Base-by-base conservation (phyloP, 2,329 filamentous ascomycete genomes). In the Fusarium hainanense region DNA sequence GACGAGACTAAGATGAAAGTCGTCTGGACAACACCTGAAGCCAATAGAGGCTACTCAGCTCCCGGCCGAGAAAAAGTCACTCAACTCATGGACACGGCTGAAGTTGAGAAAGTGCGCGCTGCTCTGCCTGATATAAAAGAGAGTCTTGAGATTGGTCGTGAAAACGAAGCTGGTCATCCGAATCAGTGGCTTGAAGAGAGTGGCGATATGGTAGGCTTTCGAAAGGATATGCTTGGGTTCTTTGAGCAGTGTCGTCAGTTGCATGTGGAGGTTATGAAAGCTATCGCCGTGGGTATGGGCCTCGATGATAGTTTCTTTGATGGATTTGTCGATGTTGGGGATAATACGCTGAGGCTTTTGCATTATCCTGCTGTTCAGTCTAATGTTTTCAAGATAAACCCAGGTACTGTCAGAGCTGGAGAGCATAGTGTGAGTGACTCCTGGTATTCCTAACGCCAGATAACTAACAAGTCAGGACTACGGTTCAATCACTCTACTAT, bases 251-350 rank as follows among this genome's bases (percentile, higher is more conserved):
- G 93, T 80, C 92, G 93, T 78, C 77, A 81, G 16, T 79, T 98
- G 58, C 92, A 98, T 78, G 83, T 88, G 28, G 84, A 94, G 68
- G 87, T 97, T 21, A 97, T 97, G 93, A 85, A 91, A 7, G 92
- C 93, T 11, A 93, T 97, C 67, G 93, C 93, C 1, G 81, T 95
- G n/a, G 93, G 92, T 0, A 89, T 97, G 88, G 90, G 87, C 0
- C 82, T 96, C 18, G 86, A 89, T 0, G 86, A 90, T 74, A 75
- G 74, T 6, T 97, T 91, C 84, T 98, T 98, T 74, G 93, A 97
- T 73, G 74, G 78, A 7, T 97, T 87, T 76, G 90, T 93, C 1
- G 87, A 91, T 72, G 87, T 82, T 2, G 89, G 89, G 3, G 90
- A 92, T 76, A 92, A 93, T 74, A 92, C 85, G 3, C 82, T 95